Evolutionary conservation across 1,284 basidiomycete species (phyloP).

Genomic region (Porogramme epimiltina): DNA sequence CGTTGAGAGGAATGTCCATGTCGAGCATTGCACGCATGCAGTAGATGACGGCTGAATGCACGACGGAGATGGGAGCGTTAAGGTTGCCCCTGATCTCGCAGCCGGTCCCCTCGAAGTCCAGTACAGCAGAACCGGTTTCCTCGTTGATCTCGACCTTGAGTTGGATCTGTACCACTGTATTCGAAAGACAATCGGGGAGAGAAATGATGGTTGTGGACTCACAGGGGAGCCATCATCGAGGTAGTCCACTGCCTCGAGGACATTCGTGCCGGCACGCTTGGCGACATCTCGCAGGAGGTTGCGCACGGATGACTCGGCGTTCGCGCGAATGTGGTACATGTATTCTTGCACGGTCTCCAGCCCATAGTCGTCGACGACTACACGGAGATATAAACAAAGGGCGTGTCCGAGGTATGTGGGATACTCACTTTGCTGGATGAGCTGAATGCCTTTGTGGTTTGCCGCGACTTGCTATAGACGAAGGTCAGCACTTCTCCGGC

Average conservation of each 20-base stretch:
- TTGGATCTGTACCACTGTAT: slow-evolving; percentile 55
- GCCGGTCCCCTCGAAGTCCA: slow-evolving; percentile 92
- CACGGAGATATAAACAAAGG: neutral
- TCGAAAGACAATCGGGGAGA: neutral
- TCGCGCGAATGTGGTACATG: slow-evolving; percentile 89
- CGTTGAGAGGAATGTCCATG: slow-evolving; percentile 91
- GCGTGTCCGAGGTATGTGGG: neutral
- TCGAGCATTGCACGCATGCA: slow-evolving; percentile 93
- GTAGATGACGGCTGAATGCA: slow-evolving; percentile 94
- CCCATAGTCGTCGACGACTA: slow-evolving; percentile 86
- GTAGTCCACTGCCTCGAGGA: slow-evolving; percentile 75
- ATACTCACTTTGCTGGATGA: slow-evolving; percentile 69
- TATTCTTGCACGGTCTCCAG: slow-evolving; percentile 89
- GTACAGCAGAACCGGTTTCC: slow-evolving; percentile 75
- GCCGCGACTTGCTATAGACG: slow-evolving; percentile 92
- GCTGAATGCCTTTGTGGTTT: slow-evolving; percentile 90
- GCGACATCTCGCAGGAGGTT: slow-evolving; percentile 82
- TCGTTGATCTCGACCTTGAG: slow-evolving; percentile 83
- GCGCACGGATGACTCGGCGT: slow-evolving; percentile 89
- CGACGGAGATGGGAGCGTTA: slow-evolving; percentile 88
- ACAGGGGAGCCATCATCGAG: slow-evolving; percentile 89
- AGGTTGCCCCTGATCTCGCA: slow-evolving; percentile 90
- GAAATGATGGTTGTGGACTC: slow-evolving; percentile 22
- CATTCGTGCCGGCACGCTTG: slow-evolving; percentile 62
- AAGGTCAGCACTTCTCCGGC: too few relatives aligned